These are phyloP conservation scores for Phylloporus arenicola DNA, from an alignment of 768 basidiomycete species.

Conservation along the genomic window DNA sequence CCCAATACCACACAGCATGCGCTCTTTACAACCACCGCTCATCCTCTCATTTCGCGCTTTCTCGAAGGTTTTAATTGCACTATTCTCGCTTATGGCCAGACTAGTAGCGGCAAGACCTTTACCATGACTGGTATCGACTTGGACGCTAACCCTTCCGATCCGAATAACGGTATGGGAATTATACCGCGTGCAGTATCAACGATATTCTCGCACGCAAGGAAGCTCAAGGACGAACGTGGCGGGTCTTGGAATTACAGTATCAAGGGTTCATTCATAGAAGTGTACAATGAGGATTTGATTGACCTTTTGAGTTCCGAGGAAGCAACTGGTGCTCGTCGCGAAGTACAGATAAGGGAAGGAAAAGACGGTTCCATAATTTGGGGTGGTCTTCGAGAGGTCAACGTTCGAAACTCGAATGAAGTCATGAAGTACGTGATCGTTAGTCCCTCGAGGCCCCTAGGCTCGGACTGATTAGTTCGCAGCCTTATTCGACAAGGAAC, in stretches of 20 bases:
- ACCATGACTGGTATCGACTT: slow-evolving; percentile 97
- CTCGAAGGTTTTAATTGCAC: slow-evolving; percentile 96
- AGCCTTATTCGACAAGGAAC: slow-evolving; percentile 88
- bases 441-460: slow-evolving; percentile 3
- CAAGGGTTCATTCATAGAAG: slow-evolving; percentile 93
- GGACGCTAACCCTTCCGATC: slow-evolving; percentile 78
- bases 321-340: slow-evolving; percentile 57
- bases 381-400: slow-evolving; percentile 90
- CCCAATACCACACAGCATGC: slow-evolving; percentile 82
- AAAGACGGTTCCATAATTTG: slow-evolving; percentile 96
- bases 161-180: slow-evolving; percentile 85
- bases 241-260: slow-evolving; percentile 71
- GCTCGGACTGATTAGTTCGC: slow-evolving; percentile 22
- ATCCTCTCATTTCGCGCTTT: slow-evolving; percentile 82
- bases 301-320: slow-evolving; percentile 84
- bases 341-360: slow-evolving; percentile 95
- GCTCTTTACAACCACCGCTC: slow-evolving; percentile 79
- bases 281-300: slow-evolving; percentile 98
- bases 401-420: slow-evolving; percentile 75
- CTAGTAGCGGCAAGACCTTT: slow-evolving; percentile 44
- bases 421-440: slow-evolving; percentile 78
- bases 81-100: slow-evolving; percentile 31
- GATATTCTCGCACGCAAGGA: slow-evolving; percentile 75
- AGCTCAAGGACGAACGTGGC: slow-evolving; percentile 71
- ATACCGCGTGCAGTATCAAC: slow-evolving; percentile 89